These are phyloP conservation scores for Eucalyptus rudis DNA, from an alignment of 345 rosid species.

Conservation along the genomic window DNA sequence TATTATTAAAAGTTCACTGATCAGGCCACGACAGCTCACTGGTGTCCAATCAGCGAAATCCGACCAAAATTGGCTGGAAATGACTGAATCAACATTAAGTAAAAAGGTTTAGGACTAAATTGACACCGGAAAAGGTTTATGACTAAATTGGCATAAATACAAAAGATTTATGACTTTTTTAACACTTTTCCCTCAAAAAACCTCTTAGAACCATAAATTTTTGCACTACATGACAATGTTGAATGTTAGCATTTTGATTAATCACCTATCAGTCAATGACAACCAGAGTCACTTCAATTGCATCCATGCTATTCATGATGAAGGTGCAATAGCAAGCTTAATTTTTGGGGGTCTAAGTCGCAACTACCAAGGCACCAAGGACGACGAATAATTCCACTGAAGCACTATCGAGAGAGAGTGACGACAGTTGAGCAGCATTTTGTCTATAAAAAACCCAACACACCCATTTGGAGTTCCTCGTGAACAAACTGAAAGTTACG, in stretches of 20 bases:
- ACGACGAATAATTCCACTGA: background rate
- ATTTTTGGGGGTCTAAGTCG: too few relatives aligned
- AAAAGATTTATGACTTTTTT: too few relatives aligned
- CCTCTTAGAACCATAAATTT: too few relatives aligned
- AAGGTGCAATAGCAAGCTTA: background rate
- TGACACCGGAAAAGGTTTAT: too few relatives aligned
- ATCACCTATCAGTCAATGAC: background rate
- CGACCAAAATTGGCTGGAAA: too few relatives aligned
- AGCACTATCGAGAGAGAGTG: background rate
- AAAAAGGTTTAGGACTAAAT: too few relatives aligned
- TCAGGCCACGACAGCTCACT: rapidly evolving
- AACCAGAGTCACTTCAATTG: background rate
- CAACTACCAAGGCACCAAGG: background rate
- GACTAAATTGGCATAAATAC: too few relatives aligned
- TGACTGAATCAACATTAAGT: too few relatives aligned
- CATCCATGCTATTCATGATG: slow-evolving; percentile 1
- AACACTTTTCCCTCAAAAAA: too few relatives aligned
- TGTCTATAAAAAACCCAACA: background rate
- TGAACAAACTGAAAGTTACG: slow-evolving; percentile 8
- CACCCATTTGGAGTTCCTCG: background rate
- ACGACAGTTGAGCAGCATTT: rapidly evolving
- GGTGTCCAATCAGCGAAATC: too few relatives aligned
- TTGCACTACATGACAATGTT: background rate
- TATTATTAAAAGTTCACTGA: too few relatives aligned
- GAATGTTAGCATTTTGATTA: background rate